Conservation (phyloP, 129 eudicot species). For the Mikania micrantha region DNA sequence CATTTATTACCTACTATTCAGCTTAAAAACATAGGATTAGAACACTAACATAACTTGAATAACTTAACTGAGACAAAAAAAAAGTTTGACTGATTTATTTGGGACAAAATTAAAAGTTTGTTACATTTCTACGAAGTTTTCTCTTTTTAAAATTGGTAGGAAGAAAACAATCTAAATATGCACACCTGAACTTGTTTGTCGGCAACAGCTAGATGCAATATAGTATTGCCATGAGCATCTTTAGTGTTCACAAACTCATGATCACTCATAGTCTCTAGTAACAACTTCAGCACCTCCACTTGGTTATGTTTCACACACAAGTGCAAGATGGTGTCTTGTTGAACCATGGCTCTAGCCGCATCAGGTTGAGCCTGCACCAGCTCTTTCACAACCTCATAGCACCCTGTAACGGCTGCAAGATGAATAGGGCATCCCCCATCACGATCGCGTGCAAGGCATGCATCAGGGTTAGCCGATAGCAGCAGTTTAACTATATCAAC, state of each 20-base stretch:
- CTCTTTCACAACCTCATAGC: constrained; percentile 25
- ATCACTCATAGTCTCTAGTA: constrained; percentile 15
- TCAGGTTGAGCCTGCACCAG: constrained; percentile 28
- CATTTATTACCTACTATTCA: no score
- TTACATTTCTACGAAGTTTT: no score
- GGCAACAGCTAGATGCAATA: constrained; percentile 38
- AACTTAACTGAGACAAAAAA: no score
- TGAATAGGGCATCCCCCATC: constrained; percentile 51
- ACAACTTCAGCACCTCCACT: constrained; percentile 26
- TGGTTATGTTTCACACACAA: constrained; percentile 40
- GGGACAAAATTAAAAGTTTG: no score
- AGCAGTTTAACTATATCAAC: constrained; percentile 21
- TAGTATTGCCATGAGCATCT: constrained; percentile 37
- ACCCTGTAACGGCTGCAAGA: constrained; percentile 53
- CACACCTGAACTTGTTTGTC: constrained; percentile 34
- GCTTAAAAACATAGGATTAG: no score
- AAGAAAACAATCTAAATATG: not conserved
- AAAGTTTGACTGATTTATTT: no score
- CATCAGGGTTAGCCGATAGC: not conserved
- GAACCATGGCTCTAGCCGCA: constrained; percentile 28
- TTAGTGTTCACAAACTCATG: constrained; percentile 25
- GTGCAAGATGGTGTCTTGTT: constrained; percentile 30
- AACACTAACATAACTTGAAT: no score
- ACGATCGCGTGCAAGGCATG: constrained; percentile 33
- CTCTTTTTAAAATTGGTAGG: not conserved